phyloP scores from a whole-genome alignment of 208 protist species.

The Strigomonas culicis region DNA sequence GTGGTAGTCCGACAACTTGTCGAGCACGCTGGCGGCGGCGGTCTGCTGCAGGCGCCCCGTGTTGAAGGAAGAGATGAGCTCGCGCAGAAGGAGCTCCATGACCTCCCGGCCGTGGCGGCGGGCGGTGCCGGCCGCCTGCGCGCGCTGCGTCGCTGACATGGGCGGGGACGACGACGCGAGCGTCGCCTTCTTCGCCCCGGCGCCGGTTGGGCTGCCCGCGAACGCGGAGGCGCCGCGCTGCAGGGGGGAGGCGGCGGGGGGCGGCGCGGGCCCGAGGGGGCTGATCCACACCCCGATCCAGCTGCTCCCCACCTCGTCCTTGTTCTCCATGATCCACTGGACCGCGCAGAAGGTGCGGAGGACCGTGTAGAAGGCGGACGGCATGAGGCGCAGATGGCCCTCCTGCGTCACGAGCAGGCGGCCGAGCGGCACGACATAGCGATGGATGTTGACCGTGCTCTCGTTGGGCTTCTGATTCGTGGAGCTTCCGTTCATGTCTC shows the following conservation, averaged over 20 bases:
- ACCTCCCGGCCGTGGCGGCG: neutral
- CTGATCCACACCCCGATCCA: slow-evolving; percentile 10
- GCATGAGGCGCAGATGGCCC: neutral
- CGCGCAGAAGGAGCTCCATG: neutral
- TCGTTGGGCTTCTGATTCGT: neutral
- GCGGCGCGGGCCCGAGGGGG: neutral
- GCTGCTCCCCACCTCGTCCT: neutral
- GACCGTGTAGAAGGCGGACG: slow-evolving; percentile 7
- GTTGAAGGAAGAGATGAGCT: neutral
- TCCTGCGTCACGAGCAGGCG: neutral
- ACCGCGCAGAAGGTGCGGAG: slow-evolving; percentile 2
- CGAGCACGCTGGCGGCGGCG: neutral
- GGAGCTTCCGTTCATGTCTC: neutral
- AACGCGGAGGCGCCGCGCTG: neutral
- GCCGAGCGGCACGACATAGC: slow-evolving; percentile 6
- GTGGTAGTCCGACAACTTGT: neutral
- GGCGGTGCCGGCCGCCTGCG: neutral
- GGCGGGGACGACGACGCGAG: no score
- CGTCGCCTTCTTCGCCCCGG: no score
- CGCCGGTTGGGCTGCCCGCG: neutral
- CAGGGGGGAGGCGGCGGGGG: neutral
- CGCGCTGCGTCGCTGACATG: no score
- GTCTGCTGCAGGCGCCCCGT: neutral
- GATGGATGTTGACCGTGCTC: slow-evolving; percentile 2
- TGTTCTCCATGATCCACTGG: slow-evolving; percentile 10